Conservation (phyloP, 768 basidiomycete species). For the Phylloporus arenicola region DNA sequence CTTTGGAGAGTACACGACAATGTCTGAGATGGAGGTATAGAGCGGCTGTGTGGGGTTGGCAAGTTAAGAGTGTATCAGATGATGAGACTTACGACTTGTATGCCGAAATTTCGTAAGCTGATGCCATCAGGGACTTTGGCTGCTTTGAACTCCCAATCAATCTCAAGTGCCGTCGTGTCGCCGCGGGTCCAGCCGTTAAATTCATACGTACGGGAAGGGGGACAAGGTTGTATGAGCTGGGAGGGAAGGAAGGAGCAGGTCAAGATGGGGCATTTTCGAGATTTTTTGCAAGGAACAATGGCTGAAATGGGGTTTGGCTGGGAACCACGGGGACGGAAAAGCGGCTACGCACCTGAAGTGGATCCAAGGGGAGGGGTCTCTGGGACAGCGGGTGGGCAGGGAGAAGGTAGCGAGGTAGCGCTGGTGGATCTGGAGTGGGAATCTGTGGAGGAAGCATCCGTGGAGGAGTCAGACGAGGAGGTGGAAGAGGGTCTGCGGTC, state of each 20-base stretch:
- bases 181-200: conserved; percentile 18
- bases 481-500: conserved; percentile 32
- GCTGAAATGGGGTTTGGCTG: conserved; percentile 8
- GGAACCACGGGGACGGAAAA: neutral
- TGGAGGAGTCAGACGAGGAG: conserved; percentile 22
- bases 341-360: conserved; percentile 1
- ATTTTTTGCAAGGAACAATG: conserved; percentile 4
- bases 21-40: conserved; percentile 83
- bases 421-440: conserved; percentile 19
- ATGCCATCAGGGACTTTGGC: conserved; percentile 76
- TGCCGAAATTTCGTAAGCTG: conserved; percentile 80
- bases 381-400: neutral
- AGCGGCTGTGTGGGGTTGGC: conserved; percentile 52
- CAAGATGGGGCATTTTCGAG: conserved; percentile 32
- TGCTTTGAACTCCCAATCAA: conserved; percentile 62
- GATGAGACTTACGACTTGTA: conserved; percentile 67
- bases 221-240: conserved; percentile 36
- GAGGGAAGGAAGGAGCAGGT: conserved; percentile 49
- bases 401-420: conserved; percentile 29
- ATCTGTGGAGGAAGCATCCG: conserved; percentile 20
- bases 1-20: conserved; percentile 79
- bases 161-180: conserved; percentile 13
- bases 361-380: conserved; percentile 3
- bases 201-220: conserved; percentile 16
- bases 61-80: neutral